phyloP scores from a whole-genome alignment of 2,329 filamentous ascomycete genomes.

The Alternaria sp. region DNA sequence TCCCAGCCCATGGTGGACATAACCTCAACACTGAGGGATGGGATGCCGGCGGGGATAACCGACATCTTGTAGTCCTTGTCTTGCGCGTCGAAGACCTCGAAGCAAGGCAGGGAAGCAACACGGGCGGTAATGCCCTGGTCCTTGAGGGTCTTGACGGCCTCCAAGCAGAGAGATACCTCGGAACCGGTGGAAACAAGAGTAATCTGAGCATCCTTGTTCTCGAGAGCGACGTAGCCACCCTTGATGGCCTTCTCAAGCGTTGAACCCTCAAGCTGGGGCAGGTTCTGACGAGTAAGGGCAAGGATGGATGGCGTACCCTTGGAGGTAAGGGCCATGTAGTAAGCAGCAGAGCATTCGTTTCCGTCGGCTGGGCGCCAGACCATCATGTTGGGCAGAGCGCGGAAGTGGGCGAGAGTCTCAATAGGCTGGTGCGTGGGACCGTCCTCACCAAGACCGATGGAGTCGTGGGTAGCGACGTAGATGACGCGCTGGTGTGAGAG shows the following conservation, averaged over 20 bases:
- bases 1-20: slow-evolving; percentile 99
- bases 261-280: slow-evolving; percentile 95
- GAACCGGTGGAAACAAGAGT: slow-evolving; percentile 95
- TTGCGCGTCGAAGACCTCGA: slow-evolving; percentile 95
- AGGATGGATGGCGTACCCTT: slow-evolving; percentile 91
- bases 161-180: slow-evolving; percentile 91
- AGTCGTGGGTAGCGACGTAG: slow-evolving; percentile 98
- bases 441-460: slow-evolving; percentile 98
- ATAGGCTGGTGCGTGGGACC: slow-evolving; percentile 99
- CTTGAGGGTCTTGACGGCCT: slow-evolving; percentile 88
- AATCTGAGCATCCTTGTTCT: slow-evolving; percentile 82
- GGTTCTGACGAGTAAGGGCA: slow-evolving; percentile 95
- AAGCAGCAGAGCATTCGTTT: slow-evolving; percentile 97
- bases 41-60: slow-evolving; percentile 92
- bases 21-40: slow-evolving; percentile 91
- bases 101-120: slow-evolving; percentile 95
- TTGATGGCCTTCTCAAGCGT: slow-evolving; percentile 88
- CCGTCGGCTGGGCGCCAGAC: slow-evolving; percentile 98
- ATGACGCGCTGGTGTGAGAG: slow-evolving; percentile 90
- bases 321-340: slow-evolving; percentile 92
- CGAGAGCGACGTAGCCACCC: slow-evolving; percentile 91
- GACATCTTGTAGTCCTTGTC: slow-evolving; percentile 92
- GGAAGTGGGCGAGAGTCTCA: slow-evolving; percentile 97
- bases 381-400: slow-evolving; percentile 98
- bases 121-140: slow-evolving; percentile 88